Conservation (phyloP, 768 basidiomycete species). For the Lactarius indigo region DNA sequence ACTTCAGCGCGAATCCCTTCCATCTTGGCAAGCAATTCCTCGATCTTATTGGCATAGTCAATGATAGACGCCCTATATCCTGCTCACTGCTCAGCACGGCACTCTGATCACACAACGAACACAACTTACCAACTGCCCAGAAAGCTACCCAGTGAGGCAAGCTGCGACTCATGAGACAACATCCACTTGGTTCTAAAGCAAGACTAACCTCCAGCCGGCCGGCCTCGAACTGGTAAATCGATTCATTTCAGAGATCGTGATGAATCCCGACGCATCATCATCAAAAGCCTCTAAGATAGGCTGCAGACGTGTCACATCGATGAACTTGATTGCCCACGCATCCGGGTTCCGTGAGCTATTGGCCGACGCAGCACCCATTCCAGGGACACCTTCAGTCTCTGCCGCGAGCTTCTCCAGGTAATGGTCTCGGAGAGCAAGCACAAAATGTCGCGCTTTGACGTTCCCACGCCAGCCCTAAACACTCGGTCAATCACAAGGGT, state of each 20-base stretch:
- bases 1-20: constrained; percentile 11
- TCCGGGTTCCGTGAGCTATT: constrained; percentile 16
- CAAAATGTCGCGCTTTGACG: constrained; percentile 23
- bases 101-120: not conserved
- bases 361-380: not conserved
- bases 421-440: constrained; percentile 33
- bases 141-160: constrained; percentile 35
- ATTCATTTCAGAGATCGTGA: constrained; percentile 35
- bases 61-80: constrained; percentile 19
- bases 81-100: not conserved
- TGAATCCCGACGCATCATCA: constrained; percentile 35
- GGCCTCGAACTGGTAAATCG: constrained; percentile 31
- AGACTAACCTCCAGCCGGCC: constrained; percentile 29
- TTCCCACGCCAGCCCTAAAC: constrained; percentile 25
- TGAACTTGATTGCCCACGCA: constrained; percentile 30
- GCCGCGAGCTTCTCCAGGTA: constrained; percentile 27
- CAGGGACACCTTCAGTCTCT: not conserved
- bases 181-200: not conserved
- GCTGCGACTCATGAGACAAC: constrained; percentile 11
- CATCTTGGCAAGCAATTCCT: constrained; percentile 17
- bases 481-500: not conserved
- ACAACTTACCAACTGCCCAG: constrained; percentile 29
- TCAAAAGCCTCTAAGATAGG: constrained; percentile 35
- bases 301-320: constrained; percentile 27
- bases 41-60: constrained; percentile 20